These are phyloP conservation scores for Zostera marina DNA, from an alignment of 116 monocot species.

Conservation along the genomic window DNA sequence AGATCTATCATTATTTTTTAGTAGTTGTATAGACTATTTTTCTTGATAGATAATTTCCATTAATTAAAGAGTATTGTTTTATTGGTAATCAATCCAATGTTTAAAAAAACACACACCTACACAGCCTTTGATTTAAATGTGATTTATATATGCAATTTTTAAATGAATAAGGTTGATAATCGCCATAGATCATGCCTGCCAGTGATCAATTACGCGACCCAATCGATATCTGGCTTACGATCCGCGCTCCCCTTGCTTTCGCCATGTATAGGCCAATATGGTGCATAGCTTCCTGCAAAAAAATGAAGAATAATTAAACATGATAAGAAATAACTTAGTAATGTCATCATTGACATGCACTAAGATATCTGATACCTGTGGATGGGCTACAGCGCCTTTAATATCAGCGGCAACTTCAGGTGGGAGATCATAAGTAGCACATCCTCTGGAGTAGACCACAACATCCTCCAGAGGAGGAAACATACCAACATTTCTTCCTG, in stretches of 20 bases:
- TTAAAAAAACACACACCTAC: too few species aligned
- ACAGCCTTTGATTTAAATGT: too few species aligned
- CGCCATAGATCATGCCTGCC: too few species aligned
- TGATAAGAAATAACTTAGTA: not conserved
- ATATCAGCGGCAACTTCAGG: constrained; percentile 42
- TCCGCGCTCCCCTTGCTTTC: constrained; percentile 75
- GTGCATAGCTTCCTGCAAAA: constrained; percentile 48
- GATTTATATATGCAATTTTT: too few species aligned
- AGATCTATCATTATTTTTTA: too few species aligned
- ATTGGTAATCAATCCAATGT: too few species aligned
- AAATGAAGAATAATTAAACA: not conserved
- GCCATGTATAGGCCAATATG: constrained; percentile 76
- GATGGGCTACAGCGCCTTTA: constrained; percentile 55
- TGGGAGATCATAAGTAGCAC: constrained; percentile 75
- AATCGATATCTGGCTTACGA: constrained; percentile 14
- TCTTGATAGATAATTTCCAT: not conserved
- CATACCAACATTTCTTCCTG: constrained; percentile 63
- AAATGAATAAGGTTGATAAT: too few species aligned
- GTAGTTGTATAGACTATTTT: not conserved
- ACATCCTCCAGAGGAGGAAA: constrained; percentile 72
- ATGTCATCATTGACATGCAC: not conserved
- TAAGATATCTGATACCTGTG: constrained; percentile 32
- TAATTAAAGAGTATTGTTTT: not conserved
- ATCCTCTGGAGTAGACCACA: constrained; percentile 74
- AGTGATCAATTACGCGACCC: too few species aligned